phyloP scores from a whole-genome alignment of 257 asterid species.

The Parsonsia alboflavescens region DNA sequence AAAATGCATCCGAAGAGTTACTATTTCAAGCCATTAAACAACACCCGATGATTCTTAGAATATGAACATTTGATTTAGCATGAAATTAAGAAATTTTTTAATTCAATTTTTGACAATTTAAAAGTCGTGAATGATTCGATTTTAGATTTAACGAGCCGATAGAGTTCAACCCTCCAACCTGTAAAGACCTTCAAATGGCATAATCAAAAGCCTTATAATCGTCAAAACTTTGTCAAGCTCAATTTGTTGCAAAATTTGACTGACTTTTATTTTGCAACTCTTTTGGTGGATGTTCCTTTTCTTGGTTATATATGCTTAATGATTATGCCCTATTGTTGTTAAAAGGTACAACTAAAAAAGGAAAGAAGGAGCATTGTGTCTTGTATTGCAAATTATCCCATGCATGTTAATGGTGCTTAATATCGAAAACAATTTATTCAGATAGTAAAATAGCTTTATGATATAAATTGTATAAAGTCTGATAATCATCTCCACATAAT shows the following conservation, averaged over 20 bases:
- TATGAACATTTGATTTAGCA: too few species aligned
- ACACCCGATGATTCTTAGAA: too few species aligned
- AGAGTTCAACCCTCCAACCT: neutral
- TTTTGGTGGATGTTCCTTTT: conserved; percentile 1
- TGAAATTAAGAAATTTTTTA: too few species aligned
- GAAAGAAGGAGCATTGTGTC: neutral
- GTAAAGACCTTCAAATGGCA: conserved; percentile 4
- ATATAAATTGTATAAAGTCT: too few species aligned
- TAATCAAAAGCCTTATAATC: too few species aligned
- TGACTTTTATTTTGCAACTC: conserved; percentile 1
- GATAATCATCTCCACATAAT: too few species aligned
- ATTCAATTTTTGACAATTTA: too few species aligned
- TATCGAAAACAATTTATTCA: neutral
- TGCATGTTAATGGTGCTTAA: neutral
- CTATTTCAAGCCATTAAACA: neutral
- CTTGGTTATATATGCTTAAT: conserved; percentile 4
- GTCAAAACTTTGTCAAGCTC: neutral
- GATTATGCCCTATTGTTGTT: neutral
- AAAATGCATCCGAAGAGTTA: too few species aligned
- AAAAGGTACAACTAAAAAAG: conserved; percentile 5
- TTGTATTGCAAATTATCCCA: neutral
- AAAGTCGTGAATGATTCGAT: too few species aligned
- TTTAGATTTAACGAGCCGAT: too few species aligned
- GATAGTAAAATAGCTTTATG: too few species aligned
- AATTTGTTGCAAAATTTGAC: neutral